Conservation (phyloP, 441 rosid species). For the Hura crepitans region DNA sequence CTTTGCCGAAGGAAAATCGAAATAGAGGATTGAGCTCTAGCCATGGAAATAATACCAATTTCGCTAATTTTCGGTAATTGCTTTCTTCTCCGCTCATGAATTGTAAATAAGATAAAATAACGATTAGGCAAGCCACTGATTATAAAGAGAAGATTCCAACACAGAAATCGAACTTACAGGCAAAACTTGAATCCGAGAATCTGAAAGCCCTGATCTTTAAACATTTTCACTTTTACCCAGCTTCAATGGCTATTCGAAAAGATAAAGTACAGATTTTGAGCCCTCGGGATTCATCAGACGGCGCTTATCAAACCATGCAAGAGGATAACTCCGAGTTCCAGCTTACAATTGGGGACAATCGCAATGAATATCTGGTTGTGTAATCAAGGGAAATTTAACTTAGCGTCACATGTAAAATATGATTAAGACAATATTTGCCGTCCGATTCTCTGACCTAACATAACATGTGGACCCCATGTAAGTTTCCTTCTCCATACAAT, state of each 20-base stretch:
- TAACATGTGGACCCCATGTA: background rate
- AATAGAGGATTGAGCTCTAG: conserved; percentile 27
- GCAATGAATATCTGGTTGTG: too few species aligned
- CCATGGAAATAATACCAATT: conserved; percentile 12
- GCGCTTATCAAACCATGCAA: background rate
- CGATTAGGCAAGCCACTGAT: background rate
- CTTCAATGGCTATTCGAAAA: background rate
- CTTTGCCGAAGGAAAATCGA: conserved; percentile 14
- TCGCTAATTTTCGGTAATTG: background rate
- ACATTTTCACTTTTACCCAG: background rate
- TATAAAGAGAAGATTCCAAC: background rate
- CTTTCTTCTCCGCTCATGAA: background rate
- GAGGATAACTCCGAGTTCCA: background rate
- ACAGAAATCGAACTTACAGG: conserved; percentile 12
- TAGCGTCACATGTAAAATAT: too few species aligned
- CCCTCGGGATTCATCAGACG: too few species aligned
- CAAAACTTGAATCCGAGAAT: background rate
- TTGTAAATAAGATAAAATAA: background rate
- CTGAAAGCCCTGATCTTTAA: background rate
- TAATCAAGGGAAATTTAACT: background rate
- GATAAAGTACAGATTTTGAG: background rate
- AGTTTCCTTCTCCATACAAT: too few species aligned
- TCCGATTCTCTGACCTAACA: background rate
- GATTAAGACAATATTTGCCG: background rate
- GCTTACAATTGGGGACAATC: background rate